Evolutionary conservation across 179 eudicot species (phyloP), one percentile per base, ranked within the genome.

Genomic region (Patellifolia procumbens): DNA sequence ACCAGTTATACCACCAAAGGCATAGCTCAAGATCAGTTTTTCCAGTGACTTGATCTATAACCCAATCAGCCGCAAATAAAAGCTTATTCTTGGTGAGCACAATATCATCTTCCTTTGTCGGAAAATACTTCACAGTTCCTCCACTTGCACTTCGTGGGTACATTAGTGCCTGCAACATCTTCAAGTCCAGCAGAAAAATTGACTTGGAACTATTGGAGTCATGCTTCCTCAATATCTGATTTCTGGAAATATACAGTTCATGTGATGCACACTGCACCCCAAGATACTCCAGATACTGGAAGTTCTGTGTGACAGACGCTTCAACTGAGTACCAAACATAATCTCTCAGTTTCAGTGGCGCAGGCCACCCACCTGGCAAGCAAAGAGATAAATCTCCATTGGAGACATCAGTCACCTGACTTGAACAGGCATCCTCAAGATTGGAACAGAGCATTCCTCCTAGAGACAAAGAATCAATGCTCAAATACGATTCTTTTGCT

Each of bases 351-450:
- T 82, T 84, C 83, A 90, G 71, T 13, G 97, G 87, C 22, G 79
- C 24, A 16, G 99, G 97, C 97, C 97, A 95, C 52, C 99, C 99
- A 70, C 99, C 95, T 35, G 95, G 97, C 65, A 85, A 74, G 83
- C 84, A 88, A 74, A 90, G 76, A 74, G 87, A 83, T 71, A 55
- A 26, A 67, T 79, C 83, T 31, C 62, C 76, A 78, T 11, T 64
- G 28, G 67, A 64, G 5, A 46, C 68, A 29, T 70, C 72, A 10
- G 58, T 6, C 19, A 34, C 76, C 28, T 48, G 70, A 53, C 29
- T 32, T 39, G 78, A 59, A 68, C 35, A 20, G 69, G 37, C 62
- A 74, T 74, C 75, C 74, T 51, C 64, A 11, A 74, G 29, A 66
- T 24, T 20, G 49, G 53, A 59, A 70, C 15, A 7, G 17, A 62